phyloP scores from a whole-genome alignment of 2,329 filamentous ascomycete species.

The Tolypocladium paradoxum region DNA sequence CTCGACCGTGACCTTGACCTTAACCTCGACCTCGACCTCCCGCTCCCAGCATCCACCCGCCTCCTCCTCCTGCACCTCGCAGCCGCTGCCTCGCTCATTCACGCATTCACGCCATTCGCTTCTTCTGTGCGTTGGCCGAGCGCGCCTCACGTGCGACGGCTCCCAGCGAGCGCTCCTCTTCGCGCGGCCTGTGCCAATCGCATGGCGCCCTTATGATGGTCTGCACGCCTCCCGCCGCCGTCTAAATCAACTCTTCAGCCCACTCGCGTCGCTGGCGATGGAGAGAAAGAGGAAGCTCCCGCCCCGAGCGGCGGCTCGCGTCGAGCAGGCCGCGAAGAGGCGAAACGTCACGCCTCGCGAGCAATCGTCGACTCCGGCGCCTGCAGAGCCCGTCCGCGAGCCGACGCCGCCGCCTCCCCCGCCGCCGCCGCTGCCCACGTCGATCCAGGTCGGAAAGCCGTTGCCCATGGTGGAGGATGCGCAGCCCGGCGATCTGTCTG shows the following conservation, averaged over 20 bases:
- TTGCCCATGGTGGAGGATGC: conserved; percentile 59
- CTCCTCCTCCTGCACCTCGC: background rate
- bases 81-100: background rate
- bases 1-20: background rate
- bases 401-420: conserved; percentile 18
- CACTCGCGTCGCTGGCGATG: conserved; percentile 27
- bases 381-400: conserved; percentile 23
- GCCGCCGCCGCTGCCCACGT: conserved; percentile 44
- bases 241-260: background rate
- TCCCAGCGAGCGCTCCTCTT: background rate
- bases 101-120: background rate
- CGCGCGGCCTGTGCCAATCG: conserved; percentile 5
- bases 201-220: conserved; percentile 22
- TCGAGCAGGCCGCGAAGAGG: conserved; percentile 50
- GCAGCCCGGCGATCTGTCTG: conserved; percentile 52
- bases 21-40: background rate
- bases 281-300: conserved; percentile 58
- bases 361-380: conserved; percentile 35
- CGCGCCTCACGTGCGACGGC: background rate
- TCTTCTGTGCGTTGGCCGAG: background rate
- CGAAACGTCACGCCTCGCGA: conserved; percentile 46
- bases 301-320: conserved; percentile 48
- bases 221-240: background rate
- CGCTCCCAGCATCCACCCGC: background rate
- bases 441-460: conserved; percentile 53